Conservation (phyloP, 148 eudicot species). For the Vaccinium myrtillus region DNA sequence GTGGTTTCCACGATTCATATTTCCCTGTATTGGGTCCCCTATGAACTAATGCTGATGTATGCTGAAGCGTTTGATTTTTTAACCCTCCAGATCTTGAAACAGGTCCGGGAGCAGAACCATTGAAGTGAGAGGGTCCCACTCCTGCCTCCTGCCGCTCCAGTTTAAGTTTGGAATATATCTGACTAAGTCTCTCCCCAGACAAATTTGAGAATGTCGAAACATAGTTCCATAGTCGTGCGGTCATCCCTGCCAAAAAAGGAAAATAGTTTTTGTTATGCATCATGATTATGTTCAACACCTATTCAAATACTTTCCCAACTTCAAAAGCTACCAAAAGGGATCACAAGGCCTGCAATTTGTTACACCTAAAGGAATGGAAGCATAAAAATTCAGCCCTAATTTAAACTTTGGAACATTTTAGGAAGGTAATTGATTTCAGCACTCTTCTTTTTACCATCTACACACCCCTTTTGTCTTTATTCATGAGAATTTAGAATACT, state of each 20-base stretch:
- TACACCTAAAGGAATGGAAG: neutral
- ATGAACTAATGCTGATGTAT: conserved; percentile 37
- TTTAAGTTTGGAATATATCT: conserved; percentile 89
- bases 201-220: conserved; percentile 87
- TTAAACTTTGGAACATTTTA: neutral
- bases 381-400: neutral
- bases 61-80: conserved; percentile 30
- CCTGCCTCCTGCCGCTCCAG: conserved; percentile 66
- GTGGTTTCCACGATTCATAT: conserved; percentile 92
- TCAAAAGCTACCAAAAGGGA: neutral
- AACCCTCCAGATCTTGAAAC: conserved; percentile 30
- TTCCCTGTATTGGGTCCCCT: conserved; percentile 63
- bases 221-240: conserved; percentile 85
- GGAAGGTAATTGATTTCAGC: neutral
- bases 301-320: conserved; percentile 1
- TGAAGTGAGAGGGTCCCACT: conserved; percentile 74
- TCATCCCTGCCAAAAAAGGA: conserved; percentile 67
- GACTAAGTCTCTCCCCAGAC: conserved; percentile 79
- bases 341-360: neutral
- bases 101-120: conserved; percentile 38
- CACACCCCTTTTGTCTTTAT: neutral
- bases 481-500: neutral
- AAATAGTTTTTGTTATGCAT: neutral
- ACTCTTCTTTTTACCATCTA: neutral
- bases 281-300: neutral